Percentiles rank a stretch among this genome's conserved stretches.
phyloP scores from a whole-genome alignment of 169 alveolate species.

The Plasmodium cynomolgi region DNA sequence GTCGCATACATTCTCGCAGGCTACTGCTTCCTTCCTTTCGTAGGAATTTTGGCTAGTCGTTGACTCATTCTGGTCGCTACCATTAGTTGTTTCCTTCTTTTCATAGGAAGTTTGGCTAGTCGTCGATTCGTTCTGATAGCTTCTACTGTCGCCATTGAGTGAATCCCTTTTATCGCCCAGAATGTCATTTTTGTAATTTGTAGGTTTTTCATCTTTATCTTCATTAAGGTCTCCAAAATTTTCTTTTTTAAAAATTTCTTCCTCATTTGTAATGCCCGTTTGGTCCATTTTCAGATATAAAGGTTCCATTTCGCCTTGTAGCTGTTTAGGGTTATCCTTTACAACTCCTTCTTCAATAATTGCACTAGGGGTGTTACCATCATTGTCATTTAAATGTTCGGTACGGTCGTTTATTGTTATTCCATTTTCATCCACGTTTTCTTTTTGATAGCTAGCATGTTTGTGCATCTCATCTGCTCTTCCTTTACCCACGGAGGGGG shows the following conservation, averaged over 20 bases:
- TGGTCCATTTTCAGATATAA: neutral
- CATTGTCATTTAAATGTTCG: neutral
- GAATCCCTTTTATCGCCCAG: neutral
- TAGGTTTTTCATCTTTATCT: neutral
- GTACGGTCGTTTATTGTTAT: neutral
- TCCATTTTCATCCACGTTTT: neutral
- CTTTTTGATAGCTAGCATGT: neutral
- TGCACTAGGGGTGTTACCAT: neutral
- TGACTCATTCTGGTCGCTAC: neutral
- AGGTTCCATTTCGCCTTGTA: neutral
- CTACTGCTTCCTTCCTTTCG: neutral
- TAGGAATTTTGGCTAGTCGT: neutral
- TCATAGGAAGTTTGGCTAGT: neutral
- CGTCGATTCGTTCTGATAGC: neutral
- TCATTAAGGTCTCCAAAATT: neutral
- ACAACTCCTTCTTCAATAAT: neutral
- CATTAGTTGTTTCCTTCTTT: neutral
- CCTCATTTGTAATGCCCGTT: neutral
- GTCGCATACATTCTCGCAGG: conserved; percentile 1
- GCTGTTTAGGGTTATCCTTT: neutral
- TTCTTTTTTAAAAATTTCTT: neutral
- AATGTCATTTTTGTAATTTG: neutral
- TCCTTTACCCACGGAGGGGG: neutral
- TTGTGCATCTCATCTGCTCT: neutral
- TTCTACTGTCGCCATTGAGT: neutral